A percentile compares a stretch with the other conserved stretches of the same genome.
phyloP scores from a whole-genome alignment of 2,329 filamentous ascomycete species.

The Alternaria ventricosa region DNA sequence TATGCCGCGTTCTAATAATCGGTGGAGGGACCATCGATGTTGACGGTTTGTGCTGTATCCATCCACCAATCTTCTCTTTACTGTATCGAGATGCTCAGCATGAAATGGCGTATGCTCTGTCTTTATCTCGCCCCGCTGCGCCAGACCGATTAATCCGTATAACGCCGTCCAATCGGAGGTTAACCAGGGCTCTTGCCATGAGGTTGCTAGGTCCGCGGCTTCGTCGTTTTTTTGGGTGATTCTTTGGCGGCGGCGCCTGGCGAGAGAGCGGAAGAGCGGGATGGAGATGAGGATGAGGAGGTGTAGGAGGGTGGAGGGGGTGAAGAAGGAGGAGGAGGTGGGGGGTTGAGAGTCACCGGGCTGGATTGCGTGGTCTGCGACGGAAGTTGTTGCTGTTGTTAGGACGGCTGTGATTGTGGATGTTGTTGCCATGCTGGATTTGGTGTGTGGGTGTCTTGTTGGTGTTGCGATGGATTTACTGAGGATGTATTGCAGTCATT shows the following conservation, averaged over 20 bases:
- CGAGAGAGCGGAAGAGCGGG: not conserved
- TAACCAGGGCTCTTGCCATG: not conserved
- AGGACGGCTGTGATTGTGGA: not conserved
- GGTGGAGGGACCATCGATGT: not conserved
- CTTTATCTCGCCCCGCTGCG: not conserved
- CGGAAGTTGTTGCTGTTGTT: not conserved
- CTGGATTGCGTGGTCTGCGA: not conserved
- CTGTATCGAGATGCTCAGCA: not conserved
- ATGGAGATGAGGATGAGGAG: not conserved
- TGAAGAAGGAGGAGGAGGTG: not conserved
- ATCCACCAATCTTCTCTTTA: not conserved
- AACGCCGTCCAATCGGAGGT: not conserved
- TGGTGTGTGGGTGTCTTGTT: not conserved
- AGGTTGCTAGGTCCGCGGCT: not conserved
- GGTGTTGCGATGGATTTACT: not conserved
- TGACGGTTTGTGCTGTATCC: not conserved
- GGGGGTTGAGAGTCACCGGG: not conserved
- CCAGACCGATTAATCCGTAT: not conserved
- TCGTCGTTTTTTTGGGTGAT: no score
- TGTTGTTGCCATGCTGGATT: not conserved
- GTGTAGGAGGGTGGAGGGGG: not conserved
- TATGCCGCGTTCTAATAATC: not conserved
- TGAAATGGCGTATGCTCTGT: not conserved
- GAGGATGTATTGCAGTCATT: not conserved
- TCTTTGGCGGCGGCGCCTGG: not conserved